phyloP scores from a whole-genome alignment of 257 asterid genomes.

The Salvia splendens region DNA sequence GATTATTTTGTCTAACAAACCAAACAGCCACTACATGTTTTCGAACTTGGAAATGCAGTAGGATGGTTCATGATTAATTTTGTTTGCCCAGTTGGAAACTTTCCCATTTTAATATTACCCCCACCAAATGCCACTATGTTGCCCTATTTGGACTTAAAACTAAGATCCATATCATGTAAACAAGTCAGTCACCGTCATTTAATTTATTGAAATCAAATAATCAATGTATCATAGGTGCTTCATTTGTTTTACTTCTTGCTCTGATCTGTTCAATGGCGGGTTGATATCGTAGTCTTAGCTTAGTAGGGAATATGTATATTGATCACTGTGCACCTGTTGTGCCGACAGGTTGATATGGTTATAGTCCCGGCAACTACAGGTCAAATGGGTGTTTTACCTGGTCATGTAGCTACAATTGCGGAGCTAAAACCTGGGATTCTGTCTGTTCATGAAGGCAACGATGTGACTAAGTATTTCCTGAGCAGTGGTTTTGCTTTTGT shows the following conservation, averaged over 20 bases:
- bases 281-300: not conserved
- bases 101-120: not conserved
- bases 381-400: conserved; percentile 93
- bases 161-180: conserved; percentile 1
- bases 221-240: not conserved
- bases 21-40: not conserved
- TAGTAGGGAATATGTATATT: not conserved
- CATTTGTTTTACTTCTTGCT: not conserved
- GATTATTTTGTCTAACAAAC: too few relatives aligned
- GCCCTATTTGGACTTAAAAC: not conserved
- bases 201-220: not conserved
- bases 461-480: conserved; percentile 63
- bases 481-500: conserved; percentile 81
- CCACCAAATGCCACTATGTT: not conserved
- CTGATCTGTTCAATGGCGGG: not conserved
- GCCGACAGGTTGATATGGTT: conserved; percentile 83
- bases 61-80: not conserved
- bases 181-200: not conserved
- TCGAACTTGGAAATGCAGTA: conserved; percentile 15
- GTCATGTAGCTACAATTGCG: conserved; percentile 85
- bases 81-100: not conserved
- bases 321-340: not conserved
- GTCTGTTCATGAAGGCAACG: conserved; percentile 79
- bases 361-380: conserved; percentile 81
- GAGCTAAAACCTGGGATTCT: conserved; percentile 79